Evolutionary conservation across 768 basidiomycete genomes (phyloP).

Genomic region (Exsudoporus frostii): DNA sequence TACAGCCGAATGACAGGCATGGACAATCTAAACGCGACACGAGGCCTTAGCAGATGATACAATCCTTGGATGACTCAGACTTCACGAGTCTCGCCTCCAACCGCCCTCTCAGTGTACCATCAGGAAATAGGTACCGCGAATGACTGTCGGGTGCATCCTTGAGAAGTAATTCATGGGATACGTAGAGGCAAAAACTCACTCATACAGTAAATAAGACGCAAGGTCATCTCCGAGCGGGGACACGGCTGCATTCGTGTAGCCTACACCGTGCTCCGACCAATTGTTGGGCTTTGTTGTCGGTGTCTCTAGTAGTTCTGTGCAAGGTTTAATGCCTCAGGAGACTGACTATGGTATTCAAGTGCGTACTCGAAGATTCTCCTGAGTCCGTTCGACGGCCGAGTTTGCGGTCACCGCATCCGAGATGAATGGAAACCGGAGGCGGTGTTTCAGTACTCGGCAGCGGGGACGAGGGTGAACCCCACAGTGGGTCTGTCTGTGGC

Average conservation of each 20-base stretch:
- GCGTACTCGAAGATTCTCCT: constrained; percentile 4
- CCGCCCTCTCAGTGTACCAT: constrained; percentile 19
- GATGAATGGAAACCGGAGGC: constrained; percentile 1
- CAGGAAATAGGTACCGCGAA: constrained; percentile 14
- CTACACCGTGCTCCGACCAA: constrained; percentile 16
- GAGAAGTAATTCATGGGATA: not conserved
- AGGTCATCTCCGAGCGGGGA: not conserved
- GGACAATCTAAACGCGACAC: not conserved
- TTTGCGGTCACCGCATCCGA: constrained; percentile 11
- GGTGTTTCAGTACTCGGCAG: not conserved
- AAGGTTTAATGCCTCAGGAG: not conserved
- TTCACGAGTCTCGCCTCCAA: constrained; percentile 13
- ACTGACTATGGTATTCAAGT: not conserved
- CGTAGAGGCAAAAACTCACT: not conserved
- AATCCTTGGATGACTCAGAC: constrained; percentile 7
- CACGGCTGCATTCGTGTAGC: constrained; percentile 12
- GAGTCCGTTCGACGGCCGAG: constrained; percentile 4
- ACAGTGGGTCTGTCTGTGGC: constrained; percentile 1
- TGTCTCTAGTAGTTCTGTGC: not conserved
- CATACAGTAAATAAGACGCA: not conserved
- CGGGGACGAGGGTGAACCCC: not conserved
- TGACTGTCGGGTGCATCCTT: not conserved
- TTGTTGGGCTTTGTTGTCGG: constrained; percentile 8
- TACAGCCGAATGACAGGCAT: not conserved
- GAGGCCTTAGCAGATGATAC: constrained; percentile 11